Evolutionary conservation across 345 rosid species (phyloP).

Genomic region (Xanthoceras sorbifolium): DNA sequence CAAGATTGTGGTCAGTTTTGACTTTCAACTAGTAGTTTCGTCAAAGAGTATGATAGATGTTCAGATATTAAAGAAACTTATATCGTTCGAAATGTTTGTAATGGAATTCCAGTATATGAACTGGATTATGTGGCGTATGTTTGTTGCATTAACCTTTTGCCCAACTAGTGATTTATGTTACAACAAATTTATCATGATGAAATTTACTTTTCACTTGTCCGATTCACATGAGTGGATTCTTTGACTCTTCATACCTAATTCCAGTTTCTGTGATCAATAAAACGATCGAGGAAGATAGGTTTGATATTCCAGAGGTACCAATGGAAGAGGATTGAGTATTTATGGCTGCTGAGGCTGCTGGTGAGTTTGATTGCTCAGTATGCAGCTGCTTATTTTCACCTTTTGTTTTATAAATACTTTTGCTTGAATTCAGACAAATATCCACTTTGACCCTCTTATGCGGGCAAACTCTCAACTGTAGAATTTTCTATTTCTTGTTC

Average conservation of each 20-base stretch:
- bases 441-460: too few species aligned
- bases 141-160: neutral
- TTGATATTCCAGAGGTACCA: conserved; percentile 95
- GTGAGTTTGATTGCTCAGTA: neutral
- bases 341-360: neutral
- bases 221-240: conserved; percentile 30
- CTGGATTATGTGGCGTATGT: neutral
- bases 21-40: neutral
- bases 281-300: conserved; percentile 81
- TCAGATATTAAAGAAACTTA: too few species aligned
- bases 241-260: conserved; percentile 59
- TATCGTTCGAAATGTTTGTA: neutral
- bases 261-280: conserved; percentile 64
- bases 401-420: neutral
- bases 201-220: neutral
- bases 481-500: too few species aligned
- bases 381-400: neutral
- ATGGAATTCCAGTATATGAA: neutral
- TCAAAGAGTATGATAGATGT: neutral
- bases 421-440: too few species aligned
- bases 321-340: conserved; percentile 85
- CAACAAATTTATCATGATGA: neutral
- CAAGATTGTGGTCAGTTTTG: neutral
- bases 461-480: too few species aligned
- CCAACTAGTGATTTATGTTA: neutral